A percentile compares a stretch with the other conserved stretches of the same genome.
Evolutionary conservation across 2,329 filamentous ascomycete genomes (phyloP).

Genomic region (Hymenoscyphus fructigenus): DNA sequence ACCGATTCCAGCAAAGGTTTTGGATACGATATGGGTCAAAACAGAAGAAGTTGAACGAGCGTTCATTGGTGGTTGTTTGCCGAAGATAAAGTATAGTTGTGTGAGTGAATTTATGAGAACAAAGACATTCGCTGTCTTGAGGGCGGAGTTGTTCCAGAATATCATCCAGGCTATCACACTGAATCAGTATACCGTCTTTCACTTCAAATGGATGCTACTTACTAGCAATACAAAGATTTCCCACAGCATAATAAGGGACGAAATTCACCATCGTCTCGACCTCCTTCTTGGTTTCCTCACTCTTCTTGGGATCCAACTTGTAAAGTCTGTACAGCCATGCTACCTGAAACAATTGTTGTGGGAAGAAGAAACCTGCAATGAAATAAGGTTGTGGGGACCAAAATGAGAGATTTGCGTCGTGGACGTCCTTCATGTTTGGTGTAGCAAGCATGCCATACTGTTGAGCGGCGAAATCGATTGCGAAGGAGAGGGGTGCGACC

Average conservation of each 20-base stretch:
- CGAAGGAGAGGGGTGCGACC: slow-evolving; percentile 54
- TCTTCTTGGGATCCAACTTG: slow-evolving; percentile 45
- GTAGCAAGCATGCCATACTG: slow-evolving; percentile 57
- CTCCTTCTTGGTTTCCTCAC: slow-evolving; percentile 41
- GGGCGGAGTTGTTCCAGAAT: slow-evolving; percentile 55
- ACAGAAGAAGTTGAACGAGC: slow-evolving; percentile 49
- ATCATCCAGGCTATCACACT: slow-evolving; percentile 53
- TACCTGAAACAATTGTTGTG: slow-evolving; percentile 58
- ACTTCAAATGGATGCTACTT: slow-evolving; percentile 27
- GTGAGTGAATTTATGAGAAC: slow-evolving; percentile 55
- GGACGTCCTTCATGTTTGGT: slow-evolving; percentile 60
- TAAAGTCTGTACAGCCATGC: slow-evolving; percentile 57
- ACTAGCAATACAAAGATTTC: slow-evolving; percentile 60
- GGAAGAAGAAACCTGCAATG: slow-evolving; percentile 61
- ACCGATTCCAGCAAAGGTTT: slow-evolving; percentile 60
- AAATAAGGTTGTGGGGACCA: slow-evolving; percentile 59
- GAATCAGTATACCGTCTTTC: not conserved
- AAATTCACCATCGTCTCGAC: slow-evolving; percentile 51
- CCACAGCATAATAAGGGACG: slow-evolving; percentile 54
- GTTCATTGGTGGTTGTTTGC: slow-evolving; percentile 49
- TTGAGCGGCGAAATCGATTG: slow-evolving; percentile 57
- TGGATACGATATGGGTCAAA: slow-evolving; percentile 57
- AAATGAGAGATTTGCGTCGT: slow-evolving; percentile 57
- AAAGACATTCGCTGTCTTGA: slow-evolving; percentile 54
- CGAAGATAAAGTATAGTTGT: slow-evolving; percentile 54